Evolutionary conservation across 31 red algal species (phyloP).

Genomic region (Odonthalia washingtoniensis): DNA sequence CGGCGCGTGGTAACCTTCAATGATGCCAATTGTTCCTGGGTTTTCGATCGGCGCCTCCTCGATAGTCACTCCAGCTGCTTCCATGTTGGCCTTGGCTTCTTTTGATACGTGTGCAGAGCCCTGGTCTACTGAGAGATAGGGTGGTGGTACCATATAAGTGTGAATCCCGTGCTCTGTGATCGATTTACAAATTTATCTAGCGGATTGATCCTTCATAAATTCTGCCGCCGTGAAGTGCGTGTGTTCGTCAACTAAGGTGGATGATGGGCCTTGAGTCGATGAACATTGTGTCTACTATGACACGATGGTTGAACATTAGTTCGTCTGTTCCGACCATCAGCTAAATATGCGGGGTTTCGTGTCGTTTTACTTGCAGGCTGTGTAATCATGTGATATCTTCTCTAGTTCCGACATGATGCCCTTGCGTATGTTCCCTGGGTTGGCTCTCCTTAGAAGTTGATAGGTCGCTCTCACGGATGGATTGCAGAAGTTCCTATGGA

Average conservation of each 20-base stretch:
- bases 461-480: not conserved
- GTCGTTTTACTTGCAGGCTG: not conserved
- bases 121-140: not conserved
- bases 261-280: not conserved
- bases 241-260: not conserved
- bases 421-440: not conserved
- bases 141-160: not conserved
- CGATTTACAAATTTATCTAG: not conserved
- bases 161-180: not conserved
- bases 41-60: not conserved
- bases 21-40: not conserved
- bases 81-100: not conserved
- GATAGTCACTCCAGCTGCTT: not conserved
- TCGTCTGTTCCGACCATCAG: not conserved
- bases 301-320: no score
- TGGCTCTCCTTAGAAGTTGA: not conserved
- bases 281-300: not conserved
- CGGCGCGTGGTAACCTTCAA: not conserved
- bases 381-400: not conserved
- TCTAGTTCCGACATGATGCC: not conserved
- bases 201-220: not conserved
- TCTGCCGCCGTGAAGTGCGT: not conserved
- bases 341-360: not conserved
- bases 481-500: not conserved
- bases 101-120: not conserved